Evolutionary conservation across 306 rosid genomes (phyloP).

Genomic region (Cicer bijugum): DNA sequence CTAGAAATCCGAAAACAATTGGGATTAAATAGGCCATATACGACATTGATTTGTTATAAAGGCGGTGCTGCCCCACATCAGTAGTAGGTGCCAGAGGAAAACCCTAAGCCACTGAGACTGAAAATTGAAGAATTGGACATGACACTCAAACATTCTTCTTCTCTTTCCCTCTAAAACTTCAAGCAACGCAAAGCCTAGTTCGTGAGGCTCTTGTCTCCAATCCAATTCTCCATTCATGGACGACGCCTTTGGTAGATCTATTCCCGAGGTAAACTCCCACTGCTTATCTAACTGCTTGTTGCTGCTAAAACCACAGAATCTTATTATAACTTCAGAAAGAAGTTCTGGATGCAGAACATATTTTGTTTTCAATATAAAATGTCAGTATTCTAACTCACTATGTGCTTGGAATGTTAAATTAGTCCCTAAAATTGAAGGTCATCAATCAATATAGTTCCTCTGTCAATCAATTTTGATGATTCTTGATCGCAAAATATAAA

Average conservation of each 20-base stretch:
- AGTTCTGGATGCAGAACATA: conserved; percentile 30
- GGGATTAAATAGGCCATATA: conserved; percentile 40
- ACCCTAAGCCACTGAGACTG: conserved; percentile 3
- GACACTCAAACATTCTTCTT: conserved; percentile 31
- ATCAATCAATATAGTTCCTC: neutral
- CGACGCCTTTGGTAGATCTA: conserved; percentile 91
- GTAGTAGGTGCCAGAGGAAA: conserved; percentile 8
- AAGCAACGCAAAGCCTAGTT: conserved; percentile 16
- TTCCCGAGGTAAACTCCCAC: conserved; percentile 63
- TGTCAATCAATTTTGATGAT: neutral
- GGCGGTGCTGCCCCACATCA: conserved; percentile 28
- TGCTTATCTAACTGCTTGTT: conserved; percentile 12
- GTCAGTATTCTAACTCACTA: neutral
- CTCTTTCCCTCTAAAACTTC: conserved; percentile 29
- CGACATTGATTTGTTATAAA: conserved; percentile 39
- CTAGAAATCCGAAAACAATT: neutral
- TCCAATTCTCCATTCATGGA: conserved; percentile 68
- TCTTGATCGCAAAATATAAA: neutral
- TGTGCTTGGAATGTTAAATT: conserved; percentile 23
- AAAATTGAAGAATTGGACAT: conserved; percentile 24
- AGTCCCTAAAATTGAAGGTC: neutral
- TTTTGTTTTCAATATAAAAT: neutral
- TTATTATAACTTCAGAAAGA: neutral
- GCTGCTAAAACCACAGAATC: neutral
- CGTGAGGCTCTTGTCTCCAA: conserved; percentile 36